Evolutionary conservation across 306 rosid genomes (phyloP).

Genomic region (Sesbania bispinosa): DNA sequence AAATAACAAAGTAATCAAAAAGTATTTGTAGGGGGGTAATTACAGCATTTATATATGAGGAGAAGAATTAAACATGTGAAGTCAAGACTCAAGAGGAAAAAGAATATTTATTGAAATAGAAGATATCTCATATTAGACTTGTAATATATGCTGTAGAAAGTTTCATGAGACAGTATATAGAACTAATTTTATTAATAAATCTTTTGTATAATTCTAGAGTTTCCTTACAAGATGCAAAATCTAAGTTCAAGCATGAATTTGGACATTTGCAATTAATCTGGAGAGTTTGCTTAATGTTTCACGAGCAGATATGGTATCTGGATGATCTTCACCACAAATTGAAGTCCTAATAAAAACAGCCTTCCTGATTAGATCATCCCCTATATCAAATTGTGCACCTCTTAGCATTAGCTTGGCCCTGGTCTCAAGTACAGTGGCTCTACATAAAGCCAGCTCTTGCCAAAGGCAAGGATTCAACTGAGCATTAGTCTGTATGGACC

Average conservation of each 20-base stretch:
- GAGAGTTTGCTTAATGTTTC: constrained; percentile 78
- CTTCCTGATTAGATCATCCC: constrained; percentile 80
- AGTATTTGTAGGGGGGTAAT: too few relatives aligned
- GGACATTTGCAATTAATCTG: constrained; percentile 71
- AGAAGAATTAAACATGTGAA: background rate
- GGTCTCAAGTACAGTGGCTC: constrained; percentile 83
- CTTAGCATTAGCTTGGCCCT: constrained; percentile 86
- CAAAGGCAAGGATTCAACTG: constrained; percentile 86
- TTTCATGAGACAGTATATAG: constrained; percentile 46
- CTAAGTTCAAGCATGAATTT: constrained; percentile 61
- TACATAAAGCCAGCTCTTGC: constrained; percentile 81
- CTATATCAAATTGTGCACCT: constrained; percentile 83
- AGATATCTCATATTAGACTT: constrained; percentile 27
- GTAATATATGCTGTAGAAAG: constrained; percentile 32
- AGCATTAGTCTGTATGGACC: constrained; percentile 72
- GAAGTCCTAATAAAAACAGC: constrained; percentile 79
- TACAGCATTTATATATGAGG: too few relatives aligned
- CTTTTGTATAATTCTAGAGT: constrained; percentile 39
- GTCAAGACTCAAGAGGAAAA: background rate
- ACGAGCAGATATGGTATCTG: constrained; percentile 71
- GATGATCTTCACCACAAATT: constrained; percentile 86
- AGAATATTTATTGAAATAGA: background rate
- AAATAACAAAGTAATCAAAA: too few relatives aligned
- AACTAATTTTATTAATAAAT: constrained; percentile 50
- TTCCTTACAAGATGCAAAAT: constrained; percentile 46